These are phyloP conservation scores for Secale cereale DNA, from an alignment of 176 grass and related monocot genomes.

Conservation along the genomic window DNA sequence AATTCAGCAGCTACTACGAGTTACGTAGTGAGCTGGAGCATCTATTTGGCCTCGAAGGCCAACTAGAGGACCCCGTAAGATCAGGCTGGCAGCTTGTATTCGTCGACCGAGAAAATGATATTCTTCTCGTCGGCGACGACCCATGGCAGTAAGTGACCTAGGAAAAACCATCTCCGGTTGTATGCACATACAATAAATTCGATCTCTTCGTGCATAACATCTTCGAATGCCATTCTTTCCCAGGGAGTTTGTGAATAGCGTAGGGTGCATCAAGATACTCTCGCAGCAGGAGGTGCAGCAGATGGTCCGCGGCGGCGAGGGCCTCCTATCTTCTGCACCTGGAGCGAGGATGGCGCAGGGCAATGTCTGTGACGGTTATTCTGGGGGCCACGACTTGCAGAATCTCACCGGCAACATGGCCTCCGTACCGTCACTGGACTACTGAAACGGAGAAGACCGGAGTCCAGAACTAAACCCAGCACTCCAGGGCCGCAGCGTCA, in stretches of 20 bases:
- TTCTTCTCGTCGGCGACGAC: constrained; percentile 94
- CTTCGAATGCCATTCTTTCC: constrained; percentile 1
- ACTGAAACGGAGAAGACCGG: constrained; percentile 39
- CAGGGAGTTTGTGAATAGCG: constrained; percentile 90
- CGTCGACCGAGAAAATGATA: constrained; percentile 90
- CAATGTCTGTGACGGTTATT: constrained; percentile 41
- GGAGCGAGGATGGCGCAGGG: constrained; percentile 39
- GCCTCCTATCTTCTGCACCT: constrained; percentile 47
- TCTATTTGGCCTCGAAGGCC: constrained; percentile 96
- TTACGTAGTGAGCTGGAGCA: constrained; percentile 75
- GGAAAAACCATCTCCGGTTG: background rate
- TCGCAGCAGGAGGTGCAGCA: constrained; percentile 77
- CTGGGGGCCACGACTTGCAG: constrained; percentile 52
- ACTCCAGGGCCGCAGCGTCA: background rate
- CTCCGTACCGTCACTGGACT: constrained; percentile 57
- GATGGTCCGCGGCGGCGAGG: constrained; percentile 52
- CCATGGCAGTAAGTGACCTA: constrained; percentile 81
- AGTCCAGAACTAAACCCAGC: background rate
- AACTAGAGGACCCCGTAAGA: constrained; percentile 92
- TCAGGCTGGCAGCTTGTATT: constrained; percentile 99
- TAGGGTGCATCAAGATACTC: constrained; percentile 90
- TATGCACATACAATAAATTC: background rate
- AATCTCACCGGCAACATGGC: constrained; percentile 50
- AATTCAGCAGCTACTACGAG: constrained; percentile 79
- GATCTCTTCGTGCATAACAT: constrained; percentile 7